Evolutionary conservation across 2,329 filamentous ascomycete genomes (phyloP), one percentile per base, ranked within the genome.

Genomic region (Aspergillus sp.): DNA sequence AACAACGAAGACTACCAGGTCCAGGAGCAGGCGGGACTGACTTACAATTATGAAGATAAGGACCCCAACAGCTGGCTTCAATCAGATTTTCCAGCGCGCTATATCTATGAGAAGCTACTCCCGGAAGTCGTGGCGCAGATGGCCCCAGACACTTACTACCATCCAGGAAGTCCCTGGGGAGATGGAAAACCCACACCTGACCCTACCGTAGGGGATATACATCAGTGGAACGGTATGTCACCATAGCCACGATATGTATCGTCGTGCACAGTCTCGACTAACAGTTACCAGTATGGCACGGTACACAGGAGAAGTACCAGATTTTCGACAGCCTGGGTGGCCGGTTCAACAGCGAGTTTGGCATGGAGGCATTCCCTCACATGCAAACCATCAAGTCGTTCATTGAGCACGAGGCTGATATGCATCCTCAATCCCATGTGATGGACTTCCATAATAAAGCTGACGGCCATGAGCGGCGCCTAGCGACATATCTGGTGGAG

Each of bases 1-100:
- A 97, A 97, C 76, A 98, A 97, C 68, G 93, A 98, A 73, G 93
- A 97, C 71, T 97, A 97, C 73, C 89, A 93, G 72, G 89, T 92
- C 52, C 88, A 88, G 58, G 91, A 96, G 72, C 82, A 82, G 22
- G 84, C 83, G 63, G 81, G 82, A 0, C 81, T 96, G 59, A 90
- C 86, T 1, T 96, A 96, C 73, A 81, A 96, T 62, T 89, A 85
- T 60, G 82, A 86, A 12, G 88, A 97, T 76, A 90, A 89, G 64
- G 83, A 96, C 66, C 84, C 90, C 0, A 83, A 92, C 57, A 90
- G 82, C 72, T 97, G 93, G 93, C 82, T 97, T 34, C 86, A 83
- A 84, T 4, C 86, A 85, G 68, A 93, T 68, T 97, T 96, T 68
- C 92, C 93, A 0, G 93, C 93, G 1, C 85, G 93, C 33, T 96